Conservation (phyloP, 1,139 yeast species). For the Kluyveromyces sp. region DNA sequence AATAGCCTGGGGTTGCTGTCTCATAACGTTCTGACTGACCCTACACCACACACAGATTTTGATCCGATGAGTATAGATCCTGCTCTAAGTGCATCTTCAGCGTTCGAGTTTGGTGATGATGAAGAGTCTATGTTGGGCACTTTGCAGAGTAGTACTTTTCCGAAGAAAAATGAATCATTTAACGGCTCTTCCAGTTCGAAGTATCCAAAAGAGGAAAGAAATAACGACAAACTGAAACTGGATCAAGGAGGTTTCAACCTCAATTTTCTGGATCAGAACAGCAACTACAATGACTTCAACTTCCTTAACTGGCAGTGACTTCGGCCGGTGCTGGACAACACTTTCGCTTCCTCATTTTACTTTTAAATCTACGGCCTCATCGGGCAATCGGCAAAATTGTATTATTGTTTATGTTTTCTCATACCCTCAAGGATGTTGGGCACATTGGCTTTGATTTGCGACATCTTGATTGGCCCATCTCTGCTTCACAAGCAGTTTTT, state of each 20-base stretch:
- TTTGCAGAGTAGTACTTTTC: background rate
- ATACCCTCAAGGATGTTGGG: background rate
- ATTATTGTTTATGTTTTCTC: background rate
- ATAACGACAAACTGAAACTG: background rate
- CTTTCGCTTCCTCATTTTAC: background rate
- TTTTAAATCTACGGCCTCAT: background rate
- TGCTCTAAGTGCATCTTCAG: constrained; percentile 10
- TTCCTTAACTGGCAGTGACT: constrained; percentile 20
- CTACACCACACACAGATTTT: constrained; percentile 12
- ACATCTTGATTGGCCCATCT: background rate
- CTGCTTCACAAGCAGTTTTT: too few relatives aligned
- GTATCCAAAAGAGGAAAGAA: constrained; percentile 1
- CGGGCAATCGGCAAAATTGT: background rate
- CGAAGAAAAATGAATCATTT: constrained; percentile 4
- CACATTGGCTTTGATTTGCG: background rate
- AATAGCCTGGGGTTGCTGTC: constrained; percentile 8
- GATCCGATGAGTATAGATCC: constrained; percentile 14
- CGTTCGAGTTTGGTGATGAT: constrained; percentile 12
- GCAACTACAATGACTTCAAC: constrained; percentile 19
- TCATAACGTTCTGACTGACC: constrained; percentile 9
- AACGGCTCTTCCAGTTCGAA: background rate
- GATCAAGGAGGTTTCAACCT: constrained; percentile 15
- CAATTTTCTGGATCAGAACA: constrained; percentile 18
- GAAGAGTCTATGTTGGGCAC: constrained; percentile 8
- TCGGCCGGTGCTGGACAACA: too few relatives aligned